Conservation (phyloP, 2,329 filamentous ascomycete species). For the Diaporthe caulivora region DNA sequence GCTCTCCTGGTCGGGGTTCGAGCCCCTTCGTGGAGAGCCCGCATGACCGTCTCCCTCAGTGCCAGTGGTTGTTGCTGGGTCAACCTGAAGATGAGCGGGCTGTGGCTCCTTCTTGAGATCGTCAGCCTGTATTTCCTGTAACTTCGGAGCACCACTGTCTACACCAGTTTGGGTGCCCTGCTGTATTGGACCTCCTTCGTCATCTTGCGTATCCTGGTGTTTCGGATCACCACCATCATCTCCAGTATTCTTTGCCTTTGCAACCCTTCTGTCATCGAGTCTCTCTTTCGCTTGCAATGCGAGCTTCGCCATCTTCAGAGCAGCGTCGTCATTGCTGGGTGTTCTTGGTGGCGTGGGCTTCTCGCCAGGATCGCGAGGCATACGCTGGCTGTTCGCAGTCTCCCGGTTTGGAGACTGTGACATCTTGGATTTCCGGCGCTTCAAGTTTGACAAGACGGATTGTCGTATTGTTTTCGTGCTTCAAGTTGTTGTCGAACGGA, state of each 20-base stretch:
- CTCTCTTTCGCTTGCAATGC: not conserved
- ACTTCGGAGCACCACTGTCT: no score
- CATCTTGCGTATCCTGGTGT: no score
- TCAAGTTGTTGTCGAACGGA: not conserved
- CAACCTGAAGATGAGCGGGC: no score
- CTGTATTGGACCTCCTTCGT: no score
- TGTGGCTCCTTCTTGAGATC: no score
- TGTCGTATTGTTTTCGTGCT: not conserved
- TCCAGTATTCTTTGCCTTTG: no score
- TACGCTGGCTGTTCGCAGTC: not conserved
- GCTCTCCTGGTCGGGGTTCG: not conserved
- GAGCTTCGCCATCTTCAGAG: not conserved
- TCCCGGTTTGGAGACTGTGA: not conserved
- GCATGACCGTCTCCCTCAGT: no score
- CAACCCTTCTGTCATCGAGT: not conserved
- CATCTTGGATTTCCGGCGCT: not conserved
- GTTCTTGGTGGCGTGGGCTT: not conserved
- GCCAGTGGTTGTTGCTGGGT: no score
- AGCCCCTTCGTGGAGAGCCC: not conserved
- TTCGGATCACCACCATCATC: not conserved
- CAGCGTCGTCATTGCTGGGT: not conserved
- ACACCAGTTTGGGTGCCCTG: no score
- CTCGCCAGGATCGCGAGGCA: slow-evolving; percentile 1
- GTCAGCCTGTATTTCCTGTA: no score
- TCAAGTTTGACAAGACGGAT: rapidly evolving